These are phyloP conservation scores for Beta macrorhiza DNA, from an alignment of 179 eudicot genomes.

Conservation along the genomic window DNA sequence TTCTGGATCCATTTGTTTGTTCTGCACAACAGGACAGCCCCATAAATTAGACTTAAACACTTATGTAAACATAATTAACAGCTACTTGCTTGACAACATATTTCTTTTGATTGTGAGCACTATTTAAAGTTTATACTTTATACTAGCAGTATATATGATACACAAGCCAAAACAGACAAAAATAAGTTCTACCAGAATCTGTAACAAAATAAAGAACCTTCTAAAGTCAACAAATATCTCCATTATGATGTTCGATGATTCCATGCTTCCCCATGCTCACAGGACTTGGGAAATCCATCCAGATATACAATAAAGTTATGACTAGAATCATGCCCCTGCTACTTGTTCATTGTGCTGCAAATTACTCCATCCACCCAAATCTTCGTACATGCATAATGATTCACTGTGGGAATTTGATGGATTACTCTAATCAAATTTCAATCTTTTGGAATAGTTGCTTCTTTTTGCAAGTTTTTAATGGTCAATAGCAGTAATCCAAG, in stretches of 20 bases:
- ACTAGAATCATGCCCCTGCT: background rate
- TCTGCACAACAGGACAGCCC: slow-evolving; percentile 11
- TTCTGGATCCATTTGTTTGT: slow-evolving; percentile 3
- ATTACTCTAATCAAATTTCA: background rate
- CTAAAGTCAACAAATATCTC: background rate
- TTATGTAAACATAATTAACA: background rate
- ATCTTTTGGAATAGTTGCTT: no score
- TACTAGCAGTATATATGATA: background rate
- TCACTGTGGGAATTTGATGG: background rate
- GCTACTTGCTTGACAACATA: background rate
- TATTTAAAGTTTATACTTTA: background rate
- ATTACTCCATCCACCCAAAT: background rate
- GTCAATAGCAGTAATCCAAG: no score
- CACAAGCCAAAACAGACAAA: background rate
- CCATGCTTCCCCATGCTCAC: background rate
- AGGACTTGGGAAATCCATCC: background rate
- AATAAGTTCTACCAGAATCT: background rate
- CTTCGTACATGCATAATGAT: background rate
- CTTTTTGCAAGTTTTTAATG: no score
- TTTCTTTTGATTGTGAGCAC: no score
- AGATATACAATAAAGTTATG: background rate
- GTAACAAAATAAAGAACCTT: background rate
- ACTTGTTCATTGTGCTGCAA: background rate
- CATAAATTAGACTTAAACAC: background rate
- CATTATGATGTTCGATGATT: no score